Evolutionary conservation across 2,329 filamentous ascomycete genomes (phyloP).

Genomic region (Paraconiothyrium brasiliense): DNA sequence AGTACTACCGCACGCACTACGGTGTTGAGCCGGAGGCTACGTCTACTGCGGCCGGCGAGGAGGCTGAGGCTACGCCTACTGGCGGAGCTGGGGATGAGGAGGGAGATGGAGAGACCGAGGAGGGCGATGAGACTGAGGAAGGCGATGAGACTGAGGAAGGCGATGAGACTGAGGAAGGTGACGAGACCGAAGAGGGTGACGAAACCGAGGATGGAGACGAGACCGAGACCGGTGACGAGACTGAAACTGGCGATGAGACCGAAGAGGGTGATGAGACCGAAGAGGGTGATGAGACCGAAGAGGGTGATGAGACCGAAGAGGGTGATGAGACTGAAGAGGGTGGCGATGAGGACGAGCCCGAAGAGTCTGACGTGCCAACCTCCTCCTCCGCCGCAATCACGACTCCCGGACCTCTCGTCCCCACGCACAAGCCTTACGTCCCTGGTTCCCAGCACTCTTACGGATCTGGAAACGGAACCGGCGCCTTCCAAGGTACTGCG

Average conservation of each 20-base stretch:
- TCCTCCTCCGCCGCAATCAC: not conserved
- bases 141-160: not conserved
- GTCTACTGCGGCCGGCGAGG: not conserved
- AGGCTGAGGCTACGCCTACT: not conserved
- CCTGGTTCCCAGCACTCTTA: slow-evolving; percentile 4
- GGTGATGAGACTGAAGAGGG: not conserved
- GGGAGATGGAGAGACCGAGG: not conserved
- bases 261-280: not conserved
- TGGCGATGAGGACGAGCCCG: not conserved
- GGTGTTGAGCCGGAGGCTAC: not conserved
- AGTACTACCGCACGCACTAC: slow-evolving; percentile 8
- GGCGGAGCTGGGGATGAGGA: not conserved
- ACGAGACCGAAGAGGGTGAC: not conserved
- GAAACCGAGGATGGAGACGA: not conserved
- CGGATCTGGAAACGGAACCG: slow-evolving; percentile 8
- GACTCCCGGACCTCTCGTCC: slow-evolving; percentile 1
- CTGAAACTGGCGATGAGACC: not conserved
- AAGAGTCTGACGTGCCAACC: slow-evolving; percentile 1
- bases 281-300: not conserved
- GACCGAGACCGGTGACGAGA: not conserved
- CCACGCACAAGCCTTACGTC: slow-evolving; percentile 1
- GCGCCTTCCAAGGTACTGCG: not conserved
- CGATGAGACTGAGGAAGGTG: not conserved
- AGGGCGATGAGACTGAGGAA: not conserved
- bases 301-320: not conserved